These are phyloP conservation scores for Tricholoma terreum DNA, from an alignment of 768 basidiomycete species.

Conservation along the genomic window DNA sequence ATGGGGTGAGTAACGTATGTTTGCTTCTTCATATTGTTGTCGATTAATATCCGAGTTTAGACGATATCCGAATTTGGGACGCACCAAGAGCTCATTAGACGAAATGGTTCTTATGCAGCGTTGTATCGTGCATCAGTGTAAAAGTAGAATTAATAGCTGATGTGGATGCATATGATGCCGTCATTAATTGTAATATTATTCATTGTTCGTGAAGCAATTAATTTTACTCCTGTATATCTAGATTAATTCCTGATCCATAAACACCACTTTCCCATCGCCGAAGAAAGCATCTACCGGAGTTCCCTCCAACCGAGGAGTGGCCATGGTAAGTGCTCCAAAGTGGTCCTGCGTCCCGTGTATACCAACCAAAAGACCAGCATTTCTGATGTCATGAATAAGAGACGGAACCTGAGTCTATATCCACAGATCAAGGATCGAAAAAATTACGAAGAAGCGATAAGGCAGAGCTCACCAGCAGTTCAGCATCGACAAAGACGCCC, in stretches of 20 bases:
- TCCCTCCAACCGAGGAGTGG: constrained; percentile 38
- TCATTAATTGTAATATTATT: constrained; percentile 7
- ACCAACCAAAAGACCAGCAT: constrained; percentile 83
- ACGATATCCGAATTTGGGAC: constrained; percentile 67
- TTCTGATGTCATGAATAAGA: constrained; percentile 83
- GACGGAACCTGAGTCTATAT: constrained; percentile 82
- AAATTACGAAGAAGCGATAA: constrained; percentile 11
- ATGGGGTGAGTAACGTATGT: constrained; percentile 48
- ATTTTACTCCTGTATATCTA: constrained; percentile 16
- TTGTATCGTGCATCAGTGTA: constrained; percentile 69
- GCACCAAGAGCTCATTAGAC: constrained; percentile 61
- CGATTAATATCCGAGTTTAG: constrained; percentile 6
- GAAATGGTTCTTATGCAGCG: constrained; percentile 62
- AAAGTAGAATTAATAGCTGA: constrained; percentile 4
- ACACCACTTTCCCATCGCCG: constrained; percentile 60
- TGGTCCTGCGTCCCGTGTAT: constrained; percentile 64
- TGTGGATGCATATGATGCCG: background rate
- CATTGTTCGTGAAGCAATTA: constrained; percentile 5
- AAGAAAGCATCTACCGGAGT: constrained; percentile 67
- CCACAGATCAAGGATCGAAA: constrained; percentile 7
- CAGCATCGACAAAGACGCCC: constrained; percentile 86
- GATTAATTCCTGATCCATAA: constrained; percentile 55
- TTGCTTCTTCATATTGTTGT: constrained; percentile 13
- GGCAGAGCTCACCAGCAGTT: constrained; percentile 66
- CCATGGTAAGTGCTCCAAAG: constrained; percentile 30